Evolutionary conservation across 2,329 filamentous ascomycete species (phyloP).

Genomic region (Penicillium corylophilum): DNA sequence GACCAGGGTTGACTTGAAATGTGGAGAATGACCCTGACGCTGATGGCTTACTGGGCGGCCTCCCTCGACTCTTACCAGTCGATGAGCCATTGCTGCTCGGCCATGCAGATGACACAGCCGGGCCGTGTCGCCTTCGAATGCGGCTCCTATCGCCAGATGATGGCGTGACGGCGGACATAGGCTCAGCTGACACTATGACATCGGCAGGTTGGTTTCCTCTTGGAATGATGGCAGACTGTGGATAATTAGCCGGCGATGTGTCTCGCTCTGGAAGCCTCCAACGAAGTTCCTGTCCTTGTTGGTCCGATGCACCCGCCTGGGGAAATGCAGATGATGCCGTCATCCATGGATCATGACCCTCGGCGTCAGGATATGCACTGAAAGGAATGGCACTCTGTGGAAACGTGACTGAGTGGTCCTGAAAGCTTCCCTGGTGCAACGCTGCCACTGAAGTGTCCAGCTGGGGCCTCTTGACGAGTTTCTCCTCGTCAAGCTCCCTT

Average conservation of each 20-base stretch:
- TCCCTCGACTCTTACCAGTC: conserved; percentile 71
- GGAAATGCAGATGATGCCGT: conserved; percentile 43
- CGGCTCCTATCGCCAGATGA: conserved; percentile 48
- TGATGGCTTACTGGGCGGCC: conserved; percentile 73
- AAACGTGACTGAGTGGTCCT: conserved; percentile 49
- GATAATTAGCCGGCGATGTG: conserved; percentile 68
- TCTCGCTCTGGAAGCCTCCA: conserved; percentile 55
- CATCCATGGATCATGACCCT: conserved; percentile 45
- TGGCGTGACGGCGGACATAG: conserved; percentile 72
- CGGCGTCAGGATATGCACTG: conserved; percentile 51
- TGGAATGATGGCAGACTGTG: conserved; percentile 75
- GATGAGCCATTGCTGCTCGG: conserved; percentile 62
- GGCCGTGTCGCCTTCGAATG: conserved; percentile 65
- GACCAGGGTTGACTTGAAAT: conserved; percentile 62
- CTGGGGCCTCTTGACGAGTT: conserved; percentile 58
- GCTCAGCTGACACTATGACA: conserved; percentile 49
- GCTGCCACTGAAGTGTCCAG: conserved; percentile 55
- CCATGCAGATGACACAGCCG: conserved; percentile 90
- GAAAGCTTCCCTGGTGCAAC: conserved; percentile 42
- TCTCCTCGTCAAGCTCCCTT: conserved; percentile 59
- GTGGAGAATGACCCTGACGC: conserved; percentile 66
- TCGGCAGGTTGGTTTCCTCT: conserved; percentile 35
- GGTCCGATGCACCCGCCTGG: conserved; percentile 25
- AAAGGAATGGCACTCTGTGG: conserved; percentile 53
- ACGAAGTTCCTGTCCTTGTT: conserved; percentile 37